Evolutionary conservation across 768 basidiomycete species (phyloP).

Genomic region (Leccinum pellstonianum): DNA sequence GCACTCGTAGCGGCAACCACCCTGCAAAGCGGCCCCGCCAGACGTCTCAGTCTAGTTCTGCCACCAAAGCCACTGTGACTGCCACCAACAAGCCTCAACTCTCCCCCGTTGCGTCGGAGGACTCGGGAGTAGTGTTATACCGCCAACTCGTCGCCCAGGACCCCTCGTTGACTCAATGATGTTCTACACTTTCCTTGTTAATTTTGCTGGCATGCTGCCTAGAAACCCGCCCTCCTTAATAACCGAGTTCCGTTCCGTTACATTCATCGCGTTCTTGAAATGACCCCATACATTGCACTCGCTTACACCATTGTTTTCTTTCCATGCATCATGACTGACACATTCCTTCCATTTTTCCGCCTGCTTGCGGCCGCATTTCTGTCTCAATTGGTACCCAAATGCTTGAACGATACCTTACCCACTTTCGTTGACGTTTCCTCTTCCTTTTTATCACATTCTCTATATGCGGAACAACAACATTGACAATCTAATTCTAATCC

Average conservation of each 20-base stretch:
- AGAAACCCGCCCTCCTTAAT: slow-evolving; percentile 24
- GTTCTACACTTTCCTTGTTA: slow-evolving; percentile 1
- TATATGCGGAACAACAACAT: slow-evolving; percentile 37
- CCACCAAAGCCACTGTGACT: slow-evolving; percentile 41
- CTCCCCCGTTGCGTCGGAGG: slow-evolving; percentile 69
- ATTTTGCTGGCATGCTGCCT: slow-evolving; percentile 13
- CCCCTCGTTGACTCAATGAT: slow-evolving; percentile 54
- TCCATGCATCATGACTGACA: slow-evolving; percentile 31
- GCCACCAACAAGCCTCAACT: slow-evolving; percentile 38
- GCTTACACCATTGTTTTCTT: slow-evolving; percentile 24
- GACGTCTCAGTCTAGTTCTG: slow-evolving; percentile 69
- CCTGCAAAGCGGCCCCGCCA: slow-evolving; percentile 63
- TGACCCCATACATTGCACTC: slow-evolving; percentile 26
- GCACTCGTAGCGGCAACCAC: slow-evolving; percentile 45
- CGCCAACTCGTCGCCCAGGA: slow-evolving; percentile 79
- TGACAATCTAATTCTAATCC: slow-evolving; percentile 31
- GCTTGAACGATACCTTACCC: slow-evolving; percentile 36
- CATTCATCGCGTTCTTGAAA: slow-evolving; percentile 25
- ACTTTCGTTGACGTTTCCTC: slow-evolving; percentile 29
- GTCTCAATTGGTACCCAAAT: slow-evolving; percentile 26
- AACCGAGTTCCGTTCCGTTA: slow-evolving; percentile 18
- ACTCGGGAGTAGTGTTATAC: slow-evolving; percentile 83
- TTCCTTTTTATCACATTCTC: slow-evolving; percentile 35
- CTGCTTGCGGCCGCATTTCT: slow-evolving; percentile 21
- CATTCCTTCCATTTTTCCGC: slow-evolving; percentile 28